Base-by-base conservation (phyloP, 2,329 filamentous ascomycete genomes). In the Trichoderma citrinoviride region DNA sequence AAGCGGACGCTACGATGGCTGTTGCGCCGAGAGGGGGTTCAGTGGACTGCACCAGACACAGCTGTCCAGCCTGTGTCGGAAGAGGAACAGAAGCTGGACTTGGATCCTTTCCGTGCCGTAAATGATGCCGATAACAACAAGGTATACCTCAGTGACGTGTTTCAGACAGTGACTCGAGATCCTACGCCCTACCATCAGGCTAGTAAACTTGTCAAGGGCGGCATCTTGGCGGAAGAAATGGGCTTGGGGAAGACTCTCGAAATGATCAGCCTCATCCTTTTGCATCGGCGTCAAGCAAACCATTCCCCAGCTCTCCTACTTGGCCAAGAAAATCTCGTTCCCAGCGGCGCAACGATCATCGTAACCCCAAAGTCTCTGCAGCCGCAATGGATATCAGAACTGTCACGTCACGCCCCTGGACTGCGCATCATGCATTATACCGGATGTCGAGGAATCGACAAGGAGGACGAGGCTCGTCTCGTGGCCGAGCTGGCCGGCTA, bases 181-280 rank as follows among this genome's bases (percentile, higher is more conserved):
- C 66, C 79, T 8, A 66, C 72, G 0, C 71, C 77, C 3, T 86
- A 86, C 62, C 73, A 75, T 40, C 73, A 77, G 50, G 66, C 74
- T 23, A 77, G 84, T 58, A 72, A 73, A n/a, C 68, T 70, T 0
- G 65, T 85, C 12, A 81, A 76, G 52, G 85, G 87, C 14, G 90
- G 90, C 0, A 88, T 92, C 54, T 78, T 94, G 5, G 87, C 90
- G 0, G 91, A 94, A 72, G 91, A 94, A 74, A 94, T 94, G 91
- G 91, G 91, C 0, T 79, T 94, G 1, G 91, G 91, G 1, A 94
- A 94, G 74, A 94, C 91, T 0, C 80, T 93, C 3, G 91, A 94
- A 76, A 81, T 91, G 2, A 85, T 93, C 50, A 83, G 88, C 4
- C 79, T 94, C 12, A 85, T 93, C n/a, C 79, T 86, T 7, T 78